These are phyloP conservation scores for Trichophyton verrucosum DNA, from an alignment of 2,329 filamentous ascomycete species.

Conservation along the genomic window DNA sequence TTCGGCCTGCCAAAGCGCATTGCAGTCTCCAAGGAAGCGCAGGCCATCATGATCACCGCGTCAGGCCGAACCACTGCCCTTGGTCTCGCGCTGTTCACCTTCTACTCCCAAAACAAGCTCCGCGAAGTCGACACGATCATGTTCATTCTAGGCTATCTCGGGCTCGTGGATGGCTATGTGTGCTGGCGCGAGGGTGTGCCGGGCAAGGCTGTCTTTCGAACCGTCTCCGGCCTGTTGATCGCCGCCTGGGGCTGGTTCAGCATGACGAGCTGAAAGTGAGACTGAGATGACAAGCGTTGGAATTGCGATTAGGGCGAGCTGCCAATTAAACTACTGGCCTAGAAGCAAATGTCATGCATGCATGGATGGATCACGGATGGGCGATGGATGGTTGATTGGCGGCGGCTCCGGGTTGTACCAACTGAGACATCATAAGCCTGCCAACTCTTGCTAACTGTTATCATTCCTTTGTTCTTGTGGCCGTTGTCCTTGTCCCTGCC, in stretches of 20 bases:
- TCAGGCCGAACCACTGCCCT: slow-evolving; percentile 13
- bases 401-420: too few species aligned
- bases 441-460: too few species aligned
- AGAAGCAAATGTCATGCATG: too few species aligned
- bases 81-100: slow-evolving; percentile 12
- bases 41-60: slow-evolving; percentile 19
- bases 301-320: too few species aligned
- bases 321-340: too few species aligned
- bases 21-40: slow-evolving; percentile 20
- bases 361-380: too few species aligned
- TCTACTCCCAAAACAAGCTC: slow-evolving; percentile 17
- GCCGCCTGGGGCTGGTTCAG: slow-evolving; percentile 16
- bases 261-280: slow-evolving; percentile 7
- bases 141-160: slow-evolving; percentile 13
- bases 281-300: too few species aligned
- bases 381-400: too few species aligned
- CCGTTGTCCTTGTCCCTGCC: too few species aligned
- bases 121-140: slow-evolving; percentile 17
- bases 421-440: too few species aligned
- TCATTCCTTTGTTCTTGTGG: too few species aligned
- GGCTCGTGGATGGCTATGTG: slow-evolving; percentile 15
- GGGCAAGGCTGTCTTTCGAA: slow-evolving; percentile 14
- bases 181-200: slow-evolving; percentile 17
- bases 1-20: slow-evolving; percentile 25
- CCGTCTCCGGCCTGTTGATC: slow-evolving; percentile 14